phyloP scores from a whole-genome alignment of 2,329 filamentous ascomycete genomes.

The Keithomyces neogunnii region DNA sequence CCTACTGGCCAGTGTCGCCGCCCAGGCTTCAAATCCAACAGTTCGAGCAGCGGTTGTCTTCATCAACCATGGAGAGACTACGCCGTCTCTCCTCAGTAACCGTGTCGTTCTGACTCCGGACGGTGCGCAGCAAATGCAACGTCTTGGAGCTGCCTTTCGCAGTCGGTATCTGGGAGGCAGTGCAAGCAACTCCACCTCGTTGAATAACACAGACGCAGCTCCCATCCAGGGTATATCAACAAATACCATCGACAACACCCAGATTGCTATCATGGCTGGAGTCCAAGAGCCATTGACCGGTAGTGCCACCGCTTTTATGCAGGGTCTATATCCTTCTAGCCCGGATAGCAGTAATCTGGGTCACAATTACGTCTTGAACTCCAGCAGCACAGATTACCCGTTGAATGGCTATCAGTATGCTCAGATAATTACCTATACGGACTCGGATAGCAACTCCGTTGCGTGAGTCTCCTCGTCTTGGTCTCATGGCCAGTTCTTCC shows the following conservation, averaged over 20 bases:
- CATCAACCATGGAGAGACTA: slow-evolving; percentile 45
- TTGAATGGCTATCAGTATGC: slow-evolving; percentile 77
- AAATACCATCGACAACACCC: slow-evolving; percentile 38
- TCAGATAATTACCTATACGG: slow-evolving; percentile 47
- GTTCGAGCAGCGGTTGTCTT: slow-evolving; percentile 43
- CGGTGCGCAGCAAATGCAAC: slow-evolving; percentile 43
- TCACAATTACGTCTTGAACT: slow-evolving; percentile 22
- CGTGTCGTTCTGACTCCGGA: slow-evolving; percentile 36
- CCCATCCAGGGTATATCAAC: slow-evolving; percentile 33
- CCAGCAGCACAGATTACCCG: slow-evolving; percentile 53
- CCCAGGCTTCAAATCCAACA: slow-evolving; percentile 20
- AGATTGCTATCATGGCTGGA: slow-evolving; percentile 34
- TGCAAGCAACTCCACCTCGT: slow-evolving; percentile 13
- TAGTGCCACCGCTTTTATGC: slow-evolving; percentile 69
- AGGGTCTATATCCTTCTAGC: slow-evolving; percentile 73
- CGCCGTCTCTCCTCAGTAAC: slow-evolving; percentile 26
- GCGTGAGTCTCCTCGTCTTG: slow-evolving; percentile 27
- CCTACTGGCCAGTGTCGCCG: not conserved
- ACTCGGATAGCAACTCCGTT: slow-evolving; percentile 33
- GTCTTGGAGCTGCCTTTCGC: slow-evolving; percentile 40
- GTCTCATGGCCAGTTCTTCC: not conserved
- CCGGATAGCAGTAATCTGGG: slow-evolving; percentile 30
- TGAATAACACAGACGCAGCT: slow-evolving; percentile 16
- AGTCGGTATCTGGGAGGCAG: slow-evolving; percentile 35
- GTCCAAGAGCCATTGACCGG: slow-evolving; percentile 46